A percentile compares a stretch with the other conserved stretches of the same genome.
Conservation (phyloP, 352 stramenopile genomes). For the Globisporangium polare region DNA sequence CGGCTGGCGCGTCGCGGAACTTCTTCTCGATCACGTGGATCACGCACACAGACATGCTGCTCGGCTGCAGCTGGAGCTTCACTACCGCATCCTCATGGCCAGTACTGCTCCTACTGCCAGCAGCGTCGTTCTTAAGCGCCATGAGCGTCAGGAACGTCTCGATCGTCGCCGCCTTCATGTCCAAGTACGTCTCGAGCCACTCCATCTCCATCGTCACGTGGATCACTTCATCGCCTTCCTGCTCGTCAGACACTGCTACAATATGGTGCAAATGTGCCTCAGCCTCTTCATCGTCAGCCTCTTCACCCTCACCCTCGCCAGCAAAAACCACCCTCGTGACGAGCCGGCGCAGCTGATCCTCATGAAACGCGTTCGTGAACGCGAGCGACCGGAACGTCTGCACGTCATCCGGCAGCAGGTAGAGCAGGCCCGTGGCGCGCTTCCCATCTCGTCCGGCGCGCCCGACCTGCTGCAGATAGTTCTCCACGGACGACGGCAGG, state of each 20-base stretch:
- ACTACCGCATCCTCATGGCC: constrained; percentile 5
- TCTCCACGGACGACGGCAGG: constrained; percentile 95
- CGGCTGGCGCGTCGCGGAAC: constrained; percentile 24
- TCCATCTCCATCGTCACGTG: constrained; percentile 46
- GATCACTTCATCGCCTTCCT: neutral
- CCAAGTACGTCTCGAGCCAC: constrained; percentile 56
- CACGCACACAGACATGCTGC: constrained; percentile 49
- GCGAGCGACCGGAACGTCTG: constrained; percentile 64
- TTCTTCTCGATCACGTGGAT: constrained; percentile 56
- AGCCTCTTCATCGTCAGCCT: neutral
- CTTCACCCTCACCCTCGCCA: neutral
- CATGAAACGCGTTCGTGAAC: constrained; percentile 65
- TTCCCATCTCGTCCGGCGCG: constrained; percentile 94
- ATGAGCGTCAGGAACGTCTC: constrained; percentile 79
- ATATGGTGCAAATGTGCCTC: constrained; percentile 14
- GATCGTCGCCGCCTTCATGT: constrained; percentile 69
- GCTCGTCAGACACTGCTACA: constrained; percentile 18
- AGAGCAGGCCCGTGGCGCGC: constrained; percentile 54
- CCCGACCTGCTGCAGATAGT: constrained; percentile 98
- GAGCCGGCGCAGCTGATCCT: constrained; percentile 42
- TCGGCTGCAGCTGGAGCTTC: constrained; percentile 32
- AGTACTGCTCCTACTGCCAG: neutral
- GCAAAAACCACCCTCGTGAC: constrained; percentile 37
- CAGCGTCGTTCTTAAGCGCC: constrained; percentile 31
- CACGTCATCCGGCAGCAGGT: constrained; percentile 63